Conservation (phyloP, 2,329 filamentous ascomycete species). For the Xylaria sp. region DNA sequence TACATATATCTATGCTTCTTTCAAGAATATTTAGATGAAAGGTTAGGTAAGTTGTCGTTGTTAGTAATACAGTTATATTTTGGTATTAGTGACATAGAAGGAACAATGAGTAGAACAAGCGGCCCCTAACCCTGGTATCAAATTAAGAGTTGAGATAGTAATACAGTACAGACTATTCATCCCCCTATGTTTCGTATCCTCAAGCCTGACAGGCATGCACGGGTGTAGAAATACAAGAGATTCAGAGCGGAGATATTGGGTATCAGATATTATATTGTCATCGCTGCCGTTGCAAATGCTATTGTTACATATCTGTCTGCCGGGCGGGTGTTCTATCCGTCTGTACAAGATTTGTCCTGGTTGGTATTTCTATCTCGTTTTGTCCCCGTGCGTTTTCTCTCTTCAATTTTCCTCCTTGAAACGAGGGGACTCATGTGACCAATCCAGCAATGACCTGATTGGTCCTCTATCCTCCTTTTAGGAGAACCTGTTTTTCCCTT, state of each 20-base stretch:
- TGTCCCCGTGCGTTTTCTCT: not conserved
- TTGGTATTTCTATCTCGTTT: not conserved
- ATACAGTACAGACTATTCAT: no score
- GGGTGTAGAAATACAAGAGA: no score
- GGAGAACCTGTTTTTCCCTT: not conserved
- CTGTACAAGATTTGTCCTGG: no score
- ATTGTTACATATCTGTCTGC: conserved; percentile 2
- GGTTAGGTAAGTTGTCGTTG: not conserved
- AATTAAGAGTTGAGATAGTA: no score
- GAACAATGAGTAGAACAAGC: no score
- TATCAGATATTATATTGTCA: conserved; percentile 10
- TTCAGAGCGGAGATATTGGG: not conserved
- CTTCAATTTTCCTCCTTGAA: not conserved
- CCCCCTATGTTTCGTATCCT: no score
- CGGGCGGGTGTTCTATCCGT: not conserved
- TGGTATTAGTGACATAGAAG: no score
- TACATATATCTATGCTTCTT: not conserved
- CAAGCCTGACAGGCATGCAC: no score
- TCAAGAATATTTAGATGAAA: not conserved
- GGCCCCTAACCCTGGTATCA: no score
- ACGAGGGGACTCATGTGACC: not conserved
- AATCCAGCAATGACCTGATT: not conserved
- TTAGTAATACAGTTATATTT: not conserved
- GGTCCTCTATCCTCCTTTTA: not conserved
- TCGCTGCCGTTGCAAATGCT: not conserved